Conservation (phyloP, 495 filamentous ascomycete genomes). For the Hypoxylon crocopeplum region DNA sequence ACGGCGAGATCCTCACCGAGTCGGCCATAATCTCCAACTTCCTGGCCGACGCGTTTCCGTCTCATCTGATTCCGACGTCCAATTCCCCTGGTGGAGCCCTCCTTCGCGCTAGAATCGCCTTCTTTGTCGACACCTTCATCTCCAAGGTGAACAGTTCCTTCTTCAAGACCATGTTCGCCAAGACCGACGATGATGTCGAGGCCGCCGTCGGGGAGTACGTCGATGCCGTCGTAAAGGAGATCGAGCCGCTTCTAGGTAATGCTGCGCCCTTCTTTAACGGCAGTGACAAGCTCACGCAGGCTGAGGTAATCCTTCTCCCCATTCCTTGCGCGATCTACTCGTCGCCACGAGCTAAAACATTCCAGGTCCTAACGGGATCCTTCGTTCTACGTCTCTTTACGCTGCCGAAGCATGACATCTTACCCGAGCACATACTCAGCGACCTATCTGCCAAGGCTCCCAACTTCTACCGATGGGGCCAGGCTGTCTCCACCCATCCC, state of each 20-base stretch:
- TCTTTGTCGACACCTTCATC: conserved; percentile 80
- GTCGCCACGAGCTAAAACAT: background rate
- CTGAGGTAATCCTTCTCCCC: conserved; percentile 64
- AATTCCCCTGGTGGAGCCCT: conserved; percentile 50
- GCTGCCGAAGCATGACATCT: conserved; percentile 57
- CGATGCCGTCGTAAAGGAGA: conserved; percentile 68
- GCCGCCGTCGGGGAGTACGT: conserved; percentile 52
- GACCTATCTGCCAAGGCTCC: conserved; percentile 62
- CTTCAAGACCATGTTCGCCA: conserved; percentile 54
- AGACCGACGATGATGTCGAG: conserved; percentile 48
- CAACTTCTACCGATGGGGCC: conserved; percentile 71
- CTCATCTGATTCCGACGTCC: conserved; percentile 58
- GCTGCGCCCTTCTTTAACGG: conserved; percentile 85
- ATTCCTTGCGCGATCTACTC: background rate
- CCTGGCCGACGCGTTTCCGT: conserved; percentile 63
- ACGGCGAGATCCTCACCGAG: conserved; percentile 77
- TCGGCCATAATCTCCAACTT: conserved; percentile 76
- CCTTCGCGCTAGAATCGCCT: conserved; percentile 69
- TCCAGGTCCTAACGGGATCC: conserved; percentile 68
- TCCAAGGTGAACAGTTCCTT: conserved; percentile 61
- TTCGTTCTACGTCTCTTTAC: conserved; percentile 67
- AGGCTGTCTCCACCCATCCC: conserved; percentile 65
- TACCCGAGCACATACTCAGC: conserved; percentile 57
- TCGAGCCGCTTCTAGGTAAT: conserved; percentile 73
- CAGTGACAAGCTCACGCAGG: conserved; percentile 73